phyloP scores from a whole-genome alignment of 2,329 filamentous ascomycete genomes.

The Aureobasidium uvarum region DNA sequence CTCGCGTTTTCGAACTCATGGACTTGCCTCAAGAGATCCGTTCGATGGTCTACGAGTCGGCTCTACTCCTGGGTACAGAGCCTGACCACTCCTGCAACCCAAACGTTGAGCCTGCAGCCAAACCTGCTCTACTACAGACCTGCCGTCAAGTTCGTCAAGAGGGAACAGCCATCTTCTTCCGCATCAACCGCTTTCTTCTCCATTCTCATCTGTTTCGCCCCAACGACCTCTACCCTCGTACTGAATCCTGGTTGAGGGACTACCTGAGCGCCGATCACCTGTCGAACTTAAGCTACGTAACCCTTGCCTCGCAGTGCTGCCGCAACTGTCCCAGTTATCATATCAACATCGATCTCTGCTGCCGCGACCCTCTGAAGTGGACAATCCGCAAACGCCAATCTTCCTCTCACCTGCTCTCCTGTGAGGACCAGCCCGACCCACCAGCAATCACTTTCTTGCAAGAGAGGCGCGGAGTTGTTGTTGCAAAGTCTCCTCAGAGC shows the following conservation, averaged over 20 bases:
- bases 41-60: neutral
- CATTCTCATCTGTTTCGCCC: neutral
- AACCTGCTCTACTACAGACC: neutral
- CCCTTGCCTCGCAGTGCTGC: neutral
- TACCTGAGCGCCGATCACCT: neutral
- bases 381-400: neutral
- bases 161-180: constrained; percentile 21
- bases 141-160: neutral
- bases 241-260: neutral
- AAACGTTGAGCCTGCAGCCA: neutral
- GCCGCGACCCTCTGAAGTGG: neutral
- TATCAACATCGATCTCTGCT: neutral
- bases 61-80: neutral
- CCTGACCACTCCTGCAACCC: neutral
- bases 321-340: neutral
- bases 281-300: neutral
- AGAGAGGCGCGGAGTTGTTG: neutral
- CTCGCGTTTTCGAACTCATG: neutral
- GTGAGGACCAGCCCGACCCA: neutral
- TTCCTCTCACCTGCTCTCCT: neutral
- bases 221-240: neutral
- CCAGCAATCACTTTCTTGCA: neutral
- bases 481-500: neutral
- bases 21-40: neutral
- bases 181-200: neutral